phyloP scores from a whole-genome alignment of 768 basidiomycete genomes.

The Auriscalpium orientale region DNA sequence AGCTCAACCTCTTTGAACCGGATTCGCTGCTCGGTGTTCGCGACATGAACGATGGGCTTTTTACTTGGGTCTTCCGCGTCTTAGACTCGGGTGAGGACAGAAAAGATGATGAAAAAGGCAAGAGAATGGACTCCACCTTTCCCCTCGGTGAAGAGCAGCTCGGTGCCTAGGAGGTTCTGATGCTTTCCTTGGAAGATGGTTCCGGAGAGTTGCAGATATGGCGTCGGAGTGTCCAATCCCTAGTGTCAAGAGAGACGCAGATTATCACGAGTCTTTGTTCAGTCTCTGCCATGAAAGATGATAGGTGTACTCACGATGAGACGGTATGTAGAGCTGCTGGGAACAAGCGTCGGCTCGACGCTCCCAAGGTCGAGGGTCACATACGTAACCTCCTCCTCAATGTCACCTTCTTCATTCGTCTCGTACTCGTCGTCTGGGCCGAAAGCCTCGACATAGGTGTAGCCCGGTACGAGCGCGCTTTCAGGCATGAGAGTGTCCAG shows the following conservation, averaged over 20 bases:
- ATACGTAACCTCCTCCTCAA: slow-evolving; percentile 52
- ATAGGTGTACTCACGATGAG: slow-evolving; percentile 51
- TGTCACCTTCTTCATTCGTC: slow-evolving; percentile 25
- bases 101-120: not conserved
- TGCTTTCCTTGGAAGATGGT: slow-evolving; percentile 67
- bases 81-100: slow-evolving; percentile 7
- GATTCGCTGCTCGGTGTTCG: slow-evolving; percentile 61
- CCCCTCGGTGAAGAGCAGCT: slow-evolving; percentile 66
- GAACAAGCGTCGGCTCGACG: slow-evolving; percentile 68
- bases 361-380: slow-evolving; percentile 68
- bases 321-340: slow-evolving; percentile 60
- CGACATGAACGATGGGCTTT: slow-evolving; percentile 45
- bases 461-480: slow-evolving; percentile 43
- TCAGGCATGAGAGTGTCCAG: not conserved
- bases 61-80: slow-evolving; percentile 43
- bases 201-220: slow-evolving; percentile 71
- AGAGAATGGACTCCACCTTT: slow-evolving; percentile 36
- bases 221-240: slow-evolving; percentile 74
- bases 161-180: slow-evolving; percentile 63
- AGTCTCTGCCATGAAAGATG: not conserved
- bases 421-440: slow-evolving; percentile 64
- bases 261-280: not conserved
- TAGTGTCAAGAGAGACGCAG: not conserved
- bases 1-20: slow-evolving; percentile 68
- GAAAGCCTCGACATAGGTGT: slow-evolving; percentile 58